Conservation (phyloP, 768 basidiomycete genomes). For the Auricularia heimuer region DNA sequence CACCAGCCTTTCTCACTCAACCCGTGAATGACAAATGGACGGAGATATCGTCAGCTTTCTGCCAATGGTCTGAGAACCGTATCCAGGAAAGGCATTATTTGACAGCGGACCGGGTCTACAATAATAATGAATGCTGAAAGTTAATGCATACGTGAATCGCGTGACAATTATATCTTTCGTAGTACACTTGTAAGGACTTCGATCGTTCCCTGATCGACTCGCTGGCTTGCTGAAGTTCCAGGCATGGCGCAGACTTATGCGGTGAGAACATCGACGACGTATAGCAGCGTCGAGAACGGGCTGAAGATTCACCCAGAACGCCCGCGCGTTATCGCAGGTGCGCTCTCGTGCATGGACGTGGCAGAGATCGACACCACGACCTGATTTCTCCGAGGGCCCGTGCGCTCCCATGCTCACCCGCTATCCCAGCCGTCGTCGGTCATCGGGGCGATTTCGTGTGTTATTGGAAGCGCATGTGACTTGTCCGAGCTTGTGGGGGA, state of each 20-base stretch:
- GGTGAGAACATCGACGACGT: too few species aligned
- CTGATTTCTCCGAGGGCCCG: background rate
- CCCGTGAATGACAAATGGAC: too few species aligned
- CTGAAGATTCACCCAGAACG: background rate
- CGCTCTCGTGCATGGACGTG: background rate
- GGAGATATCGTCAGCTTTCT: too few species aligned
- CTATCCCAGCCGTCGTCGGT: background rate
- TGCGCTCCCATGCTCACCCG: background rate
- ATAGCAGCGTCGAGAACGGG: background rate
- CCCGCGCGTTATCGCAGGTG: background rate
- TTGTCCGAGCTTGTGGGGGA: background rate
- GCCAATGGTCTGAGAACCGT: too few species aligned
- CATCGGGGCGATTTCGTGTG: background rate
- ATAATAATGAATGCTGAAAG: background rate
- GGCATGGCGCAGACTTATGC: too few species aligned
- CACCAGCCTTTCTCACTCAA: too few species aligned
- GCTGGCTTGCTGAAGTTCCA: too few species aligned
- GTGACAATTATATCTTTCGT: too few species aligned
- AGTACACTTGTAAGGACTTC: too few species aligned
- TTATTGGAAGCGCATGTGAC: background rate
- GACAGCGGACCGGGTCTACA: background rate
- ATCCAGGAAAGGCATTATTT: background rate
- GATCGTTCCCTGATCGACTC: too few species aligned
- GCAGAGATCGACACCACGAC: background rate
- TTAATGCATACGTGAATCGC: too few species aligned